Evolutionary conservation across 1,284 basidiomycete genomes (phyloP).

Genomic region (Puccinia polysora): DNA sequence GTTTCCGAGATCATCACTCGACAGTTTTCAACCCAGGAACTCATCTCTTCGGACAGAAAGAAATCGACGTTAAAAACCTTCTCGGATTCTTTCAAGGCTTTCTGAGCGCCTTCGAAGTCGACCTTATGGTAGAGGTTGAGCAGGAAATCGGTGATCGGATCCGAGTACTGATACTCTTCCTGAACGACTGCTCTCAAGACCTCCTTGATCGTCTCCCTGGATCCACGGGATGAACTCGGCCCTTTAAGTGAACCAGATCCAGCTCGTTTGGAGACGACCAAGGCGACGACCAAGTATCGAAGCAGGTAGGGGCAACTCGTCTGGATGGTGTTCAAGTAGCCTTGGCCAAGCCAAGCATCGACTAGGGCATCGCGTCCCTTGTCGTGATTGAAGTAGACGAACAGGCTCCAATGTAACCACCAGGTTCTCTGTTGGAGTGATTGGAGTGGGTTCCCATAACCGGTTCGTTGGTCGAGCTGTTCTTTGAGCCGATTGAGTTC

Average conservation of each 20-base stretch:
- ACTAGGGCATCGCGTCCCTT: slow-evolving; percentile 87
- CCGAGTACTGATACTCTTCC: slow-evolving; percentile 90
- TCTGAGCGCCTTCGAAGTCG: slow-evolving; percentile 81
- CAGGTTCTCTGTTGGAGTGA: slow-evolving; percentile 90
- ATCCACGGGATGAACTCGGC: slow-evolving; percentile 29
- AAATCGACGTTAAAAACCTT: slow-evolving; percentile 84
- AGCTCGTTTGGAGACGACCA: slow-evolving; percentile 65
- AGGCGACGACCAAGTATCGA: slow-evolving; percentile 86
- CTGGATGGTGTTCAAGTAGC: slow-evolving; percentile 97
- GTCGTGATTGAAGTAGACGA: slow-evolving; percentile 96
- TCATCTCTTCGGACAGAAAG: slow-evolving; percentile 82
- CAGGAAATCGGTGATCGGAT: slow-evolving; percentile 88
- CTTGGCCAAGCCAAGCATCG: slow-evolving; percentile 82
- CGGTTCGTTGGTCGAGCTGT: slow-evolving; percentile 66
- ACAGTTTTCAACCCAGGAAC: slow-evolving; percentile 92
- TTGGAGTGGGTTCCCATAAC: slow-evolving; percentile 61
- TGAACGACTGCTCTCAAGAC: slow-evolving; percentile 84
- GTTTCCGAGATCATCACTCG: slow-evolving; percentile 92
- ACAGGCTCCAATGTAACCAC: slow-evolving; percentile 96
- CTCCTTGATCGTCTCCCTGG: slow-evolving; percentile 74
- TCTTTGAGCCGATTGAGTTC: slow-evolving; percentile 92
- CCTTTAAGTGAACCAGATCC: slow-evolving; percentile 37
- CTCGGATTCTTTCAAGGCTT: slow-evolving; percentile 72
- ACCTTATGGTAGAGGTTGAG: slow-evolving; percentile 90
- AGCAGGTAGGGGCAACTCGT: slow-evolving; percentile 92